Conservation (phyloP, 2,329 filamentous ascomycete species). For the Alternaria triticina region DNA sequence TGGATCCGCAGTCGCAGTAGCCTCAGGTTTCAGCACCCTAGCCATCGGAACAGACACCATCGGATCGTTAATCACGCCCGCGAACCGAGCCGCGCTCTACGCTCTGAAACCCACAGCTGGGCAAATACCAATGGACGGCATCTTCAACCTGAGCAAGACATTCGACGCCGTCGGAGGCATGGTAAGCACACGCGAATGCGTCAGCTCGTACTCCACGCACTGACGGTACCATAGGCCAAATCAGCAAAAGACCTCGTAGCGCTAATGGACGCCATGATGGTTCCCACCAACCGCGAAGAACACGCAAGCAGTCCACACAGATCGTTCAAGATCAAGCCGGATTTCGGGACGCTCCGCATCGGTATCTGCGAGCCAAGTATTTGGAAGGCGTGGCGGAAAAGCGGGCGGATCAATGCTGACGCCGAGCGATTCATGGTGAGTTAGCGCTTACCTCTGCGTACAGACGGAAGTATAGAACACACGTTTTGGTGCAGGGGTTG, state of each 20-base stretch:
- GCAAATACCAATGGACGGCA: conserved; percentile 45
- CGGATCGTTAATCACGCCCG: conserved; percentile 49
- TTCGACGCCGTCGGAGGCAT: conserved; percentile 45
- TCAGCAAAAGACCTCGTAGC: conserved; percentile 46
- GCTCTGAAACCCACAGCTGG: conserved; percentile 49
- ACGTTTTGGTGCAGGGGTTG: background rate
- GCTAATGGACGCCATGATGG: conserved; percentile 40
- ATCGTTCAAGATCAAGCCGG: conserved; percentile 41
- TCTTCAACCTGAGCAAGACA: conserved; percentile 43
- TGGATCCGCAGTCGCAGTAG: conserved; percentile 49
- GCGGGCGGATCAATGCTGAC: conserved; percentile 43
- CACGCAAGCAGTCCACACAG: conserved; percentile 26
- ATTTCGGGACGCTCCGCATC: conserved; percentile 41
- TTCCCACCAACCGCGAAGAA: conserved; percentile 37
- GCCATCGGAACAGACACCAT: conserved; percentile 50
- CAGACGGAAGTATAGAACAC: background rate
- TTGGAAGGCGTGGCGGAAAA: conserved; percentile 45
- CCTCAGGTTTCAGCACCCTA: conserved; percentile 51
- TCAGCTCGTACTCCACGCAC: background rate
- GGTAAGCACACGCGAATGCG: conserved; percentile 18
- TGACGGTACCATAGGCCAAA: conserved; percentile 33
- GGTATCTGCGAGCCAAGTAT: conserved; percentile 47
- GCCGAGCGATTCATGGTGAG: conserved; percentile 48
- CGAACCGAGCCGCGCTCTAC: conserved; percentile 49
- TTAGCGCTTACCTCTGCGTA: conserved; percentile 5